These are phyloP conservation scores for Diaporthe humulicola DNA, from an alignment of 2,329 filamentous ascomycete genomes.

Conservation along the genomic window DNA sequence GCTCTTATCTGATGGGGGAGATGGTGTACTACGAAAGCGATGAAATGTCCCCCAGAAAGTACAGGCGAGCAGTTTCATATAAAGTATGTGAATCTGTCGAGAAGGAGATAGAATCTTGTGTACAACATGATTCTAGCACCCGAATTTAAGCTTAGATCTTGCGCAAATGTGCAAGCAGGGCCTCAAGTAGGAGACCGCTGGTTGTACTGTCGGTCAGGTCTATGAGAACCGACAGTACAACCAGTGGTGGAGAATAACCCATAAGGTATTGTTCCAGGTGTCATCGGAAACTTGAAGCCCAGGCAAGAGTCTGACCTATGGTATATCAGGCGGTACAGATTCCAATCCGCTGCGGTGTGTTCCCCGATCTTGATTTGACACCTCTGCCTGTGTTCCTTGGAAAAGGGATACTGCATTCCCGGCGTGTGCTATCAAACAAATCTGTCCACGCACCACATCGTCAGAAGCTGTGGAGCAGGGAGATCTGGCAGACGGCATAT, in stretches of 20 bases:
- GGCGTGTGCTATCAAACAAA: slow-evolving; percentile 36
- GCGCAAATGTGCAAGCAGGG: background rate
- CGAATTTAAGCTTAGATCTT: background rate
- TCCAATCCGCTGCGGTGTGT: background rate
- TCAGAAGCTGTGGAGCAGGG: background rate
- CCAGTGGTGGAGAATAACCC: too few species aligned
- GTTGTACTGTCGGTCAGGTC: too few species aligned
- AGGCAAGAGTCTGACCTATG: background rate
- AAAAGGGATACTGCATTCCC: slow-evolving; percentile 23
- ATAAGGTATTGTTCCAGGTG: too few species aligned
- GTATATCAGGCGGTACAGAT: background rate
- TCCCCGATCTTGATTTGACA: background rate
- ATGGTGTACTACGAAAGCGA: background rate
- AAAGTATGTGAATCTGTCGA: background rate
- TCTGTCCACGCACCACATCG: background rate
- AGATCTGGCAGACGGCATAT: background rate
- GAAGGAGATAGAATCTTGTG: background rate
- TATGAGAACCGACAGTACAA: too few species aligned
- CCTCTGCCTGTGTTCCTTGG: slow-evolving; percentile 4
- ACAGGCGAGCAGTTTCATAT: background rate
- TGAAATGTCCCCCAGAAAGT: background rate
- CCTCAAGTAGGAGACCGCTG: background rate
- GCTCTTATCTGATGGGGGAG: background rate
- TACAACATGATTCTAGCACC: background rate
- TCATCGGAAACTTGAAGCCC: too few species aligned